Base-by-base conservation (phyloP, 768 basidiomycete species). In the Amanita muscaria region DNA sequence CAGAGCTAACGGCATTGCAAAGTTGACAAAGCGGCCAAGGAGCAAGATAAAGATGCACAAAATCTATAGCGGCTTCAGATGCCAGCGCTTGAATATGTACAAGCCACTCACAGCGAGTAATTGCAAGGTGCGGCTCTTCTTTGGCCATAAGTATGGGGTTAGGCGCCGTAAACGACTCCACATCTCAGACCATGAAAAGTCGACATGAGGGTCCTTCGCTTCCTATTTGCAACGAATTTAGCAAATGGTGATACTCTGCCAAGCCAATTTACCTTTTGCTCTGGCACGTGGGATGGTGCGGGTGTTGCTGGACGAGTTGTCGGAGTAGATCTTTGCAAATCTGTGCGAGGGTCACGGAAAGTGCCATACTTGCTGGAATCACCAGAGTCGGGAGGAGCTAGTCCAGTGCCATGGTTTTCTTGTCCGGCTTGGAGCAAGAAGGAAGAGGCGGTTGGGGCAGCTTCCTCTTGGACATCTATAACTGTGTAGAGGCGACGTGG, bases 91-190 rank as follows among this genome's bases (percentile, higher is more conserved):
- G 8, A 7, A 43, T 11, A 21, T 49, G 44, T 38, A 29, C 16
- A 48, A 46, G 30, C 25, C 6, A 67, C 73, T 53, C 56, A 83
- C 74, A 4, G 83, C 85, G 44, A 86, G 63, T 32, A 82, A 55
- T 60, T 92, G 89, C 3, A 94, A 69, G 46, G 70, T 70, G 24
- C 59, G 56, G 49, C 68, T 75, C 50, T 79, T 83, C 25, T 72
- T 70, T 4, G 91, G 91, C 89, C 90, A 94, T 7, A 94, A 76
- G 63, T 86, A 85, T 1, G 90, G 91, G 11, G 72, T 61, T 32
- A 94, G 68, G 37, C 75, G 76, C 38, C 67, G 65, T 46, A 93
- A 64, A 34, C 89, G 79, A 12, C 59, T 66, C 63, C 74, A 71
- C 29, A 88, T 65, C 58, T 88, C 86, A 16, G 64, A 51, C 83